Evolutionary conservation across 768 basidiomycete species (phyloP), one percentile per base, ranked within the genome.

Genomic region (Pisolithus microcarpus): DNA sequence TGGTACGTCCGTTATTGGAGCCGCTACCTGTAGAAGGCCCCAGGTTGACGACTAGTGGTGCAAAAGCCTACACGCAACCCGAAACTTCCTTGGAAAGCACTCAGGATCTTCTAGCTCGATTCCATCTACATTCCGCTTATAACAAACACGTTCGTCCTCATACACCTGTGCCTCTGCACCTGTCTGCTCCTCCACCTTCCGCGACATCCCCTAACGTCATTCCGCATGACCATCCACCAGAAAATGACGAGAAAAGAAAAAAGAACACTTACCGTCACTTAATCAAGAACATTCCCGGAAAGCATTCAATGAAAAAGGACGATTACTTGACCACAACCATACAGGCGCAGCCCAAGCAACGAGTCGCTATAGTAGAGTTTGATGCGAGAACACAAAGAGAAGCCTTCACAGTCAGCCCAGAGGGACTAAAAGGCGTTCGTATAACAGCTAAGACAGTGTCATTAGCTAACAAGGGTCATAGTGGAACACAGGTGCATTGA

Each of bases 271-370:
- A 88, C 60, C 85, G 80, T 58, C 82, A 87, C 59, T 76, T 88
- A 49, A 85, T 89, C 59, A 86, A 82, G 71, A 80, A 77, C 51
- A 72, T 85, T 43, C 85, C 85, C 55, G 87, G 87, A 52, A 89
- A 88, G 65, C 87, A 89, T 56, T 85, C 86, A 26, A 74, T 79
- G 74, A 87, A 86, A 72, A 90, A 84, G 64, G 87, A 90, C 58
- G 81, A 84, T 52, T 87, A 80, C 65, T 66, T 90, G 46, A 74
- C 73, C 37, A 79, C 70, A 1, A 79, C 80, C 56, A 85, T 89
- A 72, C 73, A 78, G 57, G 72, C 75, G 10, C 86, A 86, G 5
- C 81, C 84, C 52, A 88, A 88, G 64, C 84, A 87, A 59, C 78
- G 77, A 52, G 75, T 80, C 50, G 68, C 70, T 45, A 85, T 90